Evolutionary conservation across 129 eudicot genomes (phyloP).

Genomic region (Mikania micrantha): DNA sequence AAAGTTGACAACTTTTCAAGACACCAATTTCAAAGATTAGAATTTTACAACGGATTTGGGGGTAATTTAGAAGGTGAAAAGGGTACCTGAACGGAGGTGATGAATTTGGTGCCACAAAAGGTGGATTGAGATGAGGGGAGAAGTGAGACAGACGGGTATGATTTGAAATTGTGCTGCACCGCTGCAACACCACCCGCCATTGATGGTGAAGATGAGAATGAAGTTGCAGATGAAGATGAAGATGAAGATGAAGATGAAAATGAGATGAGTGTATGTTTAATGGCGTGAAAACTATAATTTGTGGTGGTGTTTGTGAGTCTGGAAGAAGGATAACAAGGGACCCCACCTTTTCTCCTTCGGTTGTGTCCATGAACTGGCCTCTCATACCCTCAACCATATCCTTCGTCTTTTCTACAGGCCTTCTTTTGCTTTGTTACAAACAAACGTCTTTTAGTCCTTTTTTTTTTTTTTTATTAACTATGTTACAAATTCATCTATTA

Average conservation of each 20-base stretch:
- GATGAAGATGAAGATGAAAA: background rate
- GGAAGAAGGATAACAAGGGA: slow-evolving; percentile 28
- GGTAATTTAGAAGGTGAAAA: background rate
- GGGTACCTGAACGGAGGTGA: slow-evolving; percentile 71
- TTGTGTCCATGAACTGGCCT: slow-evolving; percentile 36
- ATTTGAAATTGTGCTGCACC: slow-evolving; percentile 44
- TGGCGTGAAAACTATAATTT: slow-evolving; percentile 3
- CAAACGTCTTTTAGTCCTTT: no score
- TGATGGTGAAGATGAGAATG: slow-evolving; percentile 15
- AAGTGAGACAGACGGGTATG: slow-evolving; percentile 49
- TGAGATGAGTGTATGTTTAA: background rate
- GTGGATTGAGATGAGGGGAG: slow-evolving; percentile 74
- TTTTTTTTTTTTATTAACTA: no score
- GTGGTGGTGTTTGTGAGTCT: slow-evolving; percentile 30
- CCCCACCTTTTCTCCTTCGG: slow-evolving; percentile 25
- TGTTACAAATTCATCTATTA: no score
- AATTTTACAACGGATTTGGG: background rate
- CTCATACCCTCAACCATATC: slow-evolving; percentile 30
- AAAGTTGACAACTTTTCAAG: slow-evolving; percentile 4
- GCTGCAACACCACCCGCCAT: slow-evolving; percentile 28
- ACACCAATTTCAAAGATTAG: background rate
- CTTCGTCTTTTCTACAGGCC: background rate
- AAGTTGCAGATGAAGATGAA: slow-evolving; percentile 14
- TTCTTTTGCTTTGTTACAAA: background rate
- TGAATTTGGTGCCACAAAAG: slow-evolving; percentile 65